Conservation (phyloP, 1,284 basidiomycete species). For the Paramarasmius palmivorus region DNA sequence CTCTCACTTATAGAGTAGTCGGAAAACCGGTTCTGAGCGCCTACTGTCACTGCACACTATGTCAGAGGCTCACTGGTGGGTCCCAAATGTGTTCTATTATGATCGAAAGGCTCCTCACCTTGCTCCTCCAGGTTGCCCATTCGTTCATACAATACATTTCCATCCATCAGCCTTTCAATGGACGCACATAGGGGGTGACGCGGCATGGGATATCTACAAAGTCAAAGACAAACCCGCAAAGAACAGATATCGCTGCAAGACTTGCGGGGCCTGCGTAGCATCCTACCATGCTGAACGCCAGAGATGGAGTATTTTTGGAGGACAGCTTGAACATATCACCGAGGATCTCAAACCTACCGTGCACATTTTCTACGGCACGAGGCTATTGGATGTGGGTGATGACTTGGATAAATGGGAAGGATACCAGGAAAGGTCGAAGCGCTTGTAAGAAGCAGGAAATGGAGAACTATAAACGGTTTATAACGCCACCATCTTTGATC, state of each 20-base stretch:
- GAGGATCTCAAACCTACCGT: constrained; percentile 51
- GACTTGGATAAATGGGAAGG: constrained; percentile 61
- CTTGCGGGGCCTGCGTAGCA: constrained; percentile 52
- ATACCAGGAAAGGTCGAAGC: constrained; percentile 48
- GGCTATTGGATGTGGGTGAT: constrained; percentile 57
- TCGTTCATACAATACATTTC: constrained; percentile 63
- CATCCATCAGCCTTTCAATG: constrained; percentile 48
- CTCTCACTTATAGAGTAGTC: constrained; percentile 43
- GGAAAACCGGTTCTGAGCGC: constrained; percentile 52
- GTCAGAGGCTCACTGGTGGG: constrained; percentile 57
- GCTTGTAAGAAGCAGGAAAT: neutral
- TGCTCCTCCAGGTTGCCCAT: constrained; percentile 47
- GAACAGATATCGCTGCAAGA: constrained; percentile 57
- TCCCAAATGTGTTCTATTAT: neutral
- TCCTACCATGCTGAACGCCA: constrained; percentile 47
- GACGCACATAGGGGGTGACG: constrained; percentile 40
- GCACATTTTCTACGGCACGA: constrained; percentile 66
- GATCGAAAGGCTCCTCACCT: constrained; percentile 3
- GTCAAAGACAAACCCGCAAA: constrained; percentile 54
- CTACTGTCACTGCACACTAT: constrained; percentile 66
- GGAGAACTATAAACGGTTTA: neutral
- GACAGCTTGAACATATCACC: constrained; percentile 47
- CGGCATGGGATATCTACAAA: constrained; percentile 43
- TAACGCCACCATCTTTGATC: too few species aligned
- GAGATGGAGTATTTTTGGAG: constrained; percentile 57